Evolutionary conservation across 208 protist genomes (phyloP).

Genomic region (Herpetomonas samuelpessoai): DNA sequence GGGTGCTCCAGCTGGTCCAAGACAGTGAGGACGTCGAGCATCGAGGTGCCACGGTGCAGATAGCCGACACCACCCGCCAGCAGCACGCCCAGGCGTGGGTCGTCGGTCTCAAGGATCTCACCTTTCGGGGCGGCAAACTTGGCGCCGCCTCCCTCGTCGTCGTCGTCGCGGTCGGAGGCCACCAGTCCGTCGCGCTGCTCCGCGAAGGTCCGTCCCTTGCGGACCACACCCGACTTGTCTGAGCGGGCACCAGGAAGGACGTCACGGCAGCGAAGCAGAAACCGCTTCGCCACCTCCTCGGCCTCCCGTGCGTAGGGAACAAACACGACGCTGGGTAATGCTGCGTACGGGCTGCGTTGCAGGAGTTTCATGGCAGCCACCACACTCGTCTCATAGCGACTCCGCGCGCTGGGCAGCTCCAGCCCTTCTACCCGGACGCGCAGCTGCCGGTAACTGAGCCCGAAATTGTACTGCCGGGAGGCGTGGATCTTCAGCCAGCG

Average conservation of each 20-base stretch:
- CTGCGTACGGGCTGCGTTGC: constrained; percentile 49
- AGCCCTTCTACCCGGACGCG: constrained; percentile 59
- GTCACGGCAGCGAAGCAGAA: constrained; percentile 71
- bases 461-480: constrained; percentile 75
- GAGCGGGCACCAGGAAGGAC: constrained; percentile 35
- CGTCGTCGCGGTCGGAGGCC: too few relatives aligned
- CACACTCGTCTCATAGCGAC: constrained; percentile 64
- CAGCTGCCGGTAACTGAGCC: constrained; percentile 67
- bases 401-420: constrained; percentile 44
- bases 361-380: constrained; percentile 54
- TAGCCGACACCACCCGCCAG: constrained; percentile 75
- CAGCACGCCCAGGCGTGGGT: constrained; percentile 48
- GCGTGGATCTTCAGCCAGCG: constrained; percentile 73
- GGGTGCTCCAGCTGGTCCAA: constrained; percentile 50
- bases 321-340: constrained; percentile 61
- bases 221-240: neutral
- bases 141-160: neutral
- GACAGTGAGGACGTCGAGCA: constrained; percentile 60
- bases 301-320: constrained; percentile 62
- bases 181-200: neutral
- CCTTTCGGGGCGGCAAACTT: neutral
- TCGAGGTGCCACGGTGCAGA: constrained; percentile 61
- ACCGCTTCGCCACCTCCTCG: constrained; percentile 59
- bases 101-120: constrained; percentile 22
- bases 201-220: neutral